Evolutionary conservation across 129 eudicot species (phyloP), one percentile per base, ranked within the genome.

Genomic region (Pseudognaphalium luteoalbum): DNA sequence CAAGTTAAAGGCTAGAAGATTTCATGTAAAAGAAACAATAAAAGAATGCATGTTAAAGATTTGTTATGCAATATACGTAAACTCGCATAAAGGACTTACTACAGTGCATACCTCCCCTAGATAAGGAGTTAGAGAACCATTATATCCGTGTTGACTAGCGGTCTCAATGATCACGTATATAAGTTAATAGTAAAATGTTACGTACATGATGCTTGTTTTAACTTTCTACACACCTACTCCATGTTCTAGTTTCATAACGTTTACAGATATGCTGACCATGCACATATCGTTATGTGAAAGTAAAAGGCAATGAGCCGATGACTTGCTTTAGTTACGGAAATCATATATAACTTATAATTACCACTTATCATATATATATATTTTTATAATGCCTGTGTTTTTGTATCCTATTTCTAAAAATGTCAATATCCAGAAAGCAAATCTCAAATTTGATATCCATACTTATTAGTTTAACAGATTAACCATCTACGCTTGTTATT

Each of bases 61-160:
- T 7, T 19, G 22, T 41, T 16, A 41, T 22, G 28, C 19, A 74
- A 30, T 41, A 7, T 61, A 12, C 62, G 30, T 61, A 39, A 33
- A 64, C 44, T 75, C 71, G 30, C 50, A 52, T 66, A 68, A 68
- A 30, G 34, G 59, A 28, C 51, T 29, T 47, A 52, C 32, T 44
- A 29, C 50, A 59, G 41, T 51, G 52, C 12, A 76, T 65, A 14
- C 73, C 73, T 51, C 56, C 80, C 80, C 66, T 67, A 67, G 73
- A 76, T 66, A 76, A 66, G 20, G 52, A 47, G 7, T 33, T 1
- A n/a, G 63, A 66, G 52, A 63, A 47, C 32, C 60, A 74, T 61
- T 28, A 47, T 17, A 44, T 75, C 0, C 8, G 4, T 5, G 71
- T 47, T 75, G 61, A 47, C 71, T 75, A 62, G 20, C 15, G 41